Evolutionary conservation across 2,329 filamentous ascomycete genomes (phyloP), one percentile per base, ranked within the genome.

Genomic region (Mycosphaerella sp.): DNA sequence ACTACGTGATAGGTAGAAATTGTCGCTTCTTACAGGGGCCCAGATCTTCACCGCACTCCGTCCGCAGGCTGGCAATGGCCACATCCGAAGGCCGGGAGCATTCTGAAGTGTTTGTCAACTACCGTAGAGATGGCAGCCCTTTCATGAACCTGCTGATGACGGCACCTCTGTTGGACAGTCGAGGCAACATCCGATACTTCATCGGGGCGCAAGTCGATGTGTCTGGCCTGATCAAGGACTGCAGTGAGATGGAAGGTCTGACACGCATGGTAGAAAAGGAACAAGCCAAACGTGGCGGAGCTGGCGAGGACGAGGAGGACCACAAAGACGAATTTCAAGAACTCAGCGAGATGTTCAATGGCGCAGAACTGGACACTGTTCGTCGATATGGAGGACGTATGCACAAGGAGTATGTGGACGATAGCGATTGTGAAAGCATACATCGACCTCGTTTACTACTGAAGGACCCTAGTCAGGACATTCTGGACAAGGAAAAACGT

Each of bases 1-100:
- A 77, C 53, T 88, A 90, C 65, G 80, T 83, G 2, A 79, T 91
- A 14, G 87, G 87, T 0, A 81, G 85, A 32, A 91, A 91, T 59
- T 90, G 87, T 62, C 81, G 87, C 6, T 90, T 91, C 63, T 77
- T 91, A 1, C 87, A 90, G 67, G 87, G 87, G 0, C 86, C 86
- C 0, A 80, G 80, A 62, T 89, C 86, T 5, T 85, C 85, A 59
- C 75, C 74, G 0, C 77, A 79, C 57, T 86, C 82, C 48, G 75
- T 86, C 0, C 71, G 75, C 51, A 76, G 87, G 50, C 73, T 91
- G 9, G 75, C 79, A 32, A 79, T 85, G 40, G 82, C 82, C 29
- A 71, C 86, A 9, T 68, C 75, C 6, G 78, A 76, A 1, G 84
- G 84, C n/a, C 78, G 80, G 60, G 86, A 90, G 62, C 81, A 85